phyloP scores from a whole-genome alignment of 2,329 filamentous ascomycete genomes.

The Curvularia hawaiiensis region DNA sequence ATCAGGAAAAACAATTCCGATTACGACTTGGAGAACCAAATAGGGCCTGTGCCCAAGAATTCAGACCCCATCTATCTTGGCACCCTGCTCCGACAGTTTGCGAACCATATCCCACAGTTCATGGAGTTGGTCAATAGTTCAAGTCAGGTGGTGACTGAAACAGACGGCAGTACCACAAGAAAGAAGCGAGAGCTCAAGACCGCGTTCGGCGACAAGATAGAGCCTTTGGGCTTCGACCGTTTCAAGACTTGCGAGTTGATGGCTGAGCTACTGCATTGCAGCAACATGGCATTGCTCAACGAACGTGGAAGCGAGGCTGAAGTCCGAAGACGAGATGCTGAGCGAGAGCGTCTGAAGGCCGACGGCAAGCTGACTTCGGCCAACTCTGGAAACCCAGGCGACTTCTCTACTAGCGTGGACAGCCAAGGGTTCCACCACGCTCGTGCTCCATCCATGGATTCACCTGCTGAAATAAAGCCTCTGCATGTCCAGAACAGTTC shows the following conservation, averaged over 20 bases:
- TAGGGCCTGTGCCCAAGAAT: conserved; percentile 77
- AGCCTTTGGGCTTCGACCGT: conserved; percentile 93
- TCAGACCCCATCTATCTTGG: conserved; percentile 97
- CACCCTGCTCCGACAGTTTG: conserved; percentile 85
- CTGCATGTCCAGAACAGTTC: conserved; percentile 80
- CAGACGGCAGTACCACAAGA: conserved; percentile 63
- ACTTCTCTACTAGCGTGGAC: conserved; percentile 58
- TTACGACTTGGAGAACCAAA: conserved; percentile 90
- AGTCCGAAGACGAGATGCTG: conserved; percentile 77
- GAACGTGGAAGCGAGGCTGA: conserved; percentile 88
- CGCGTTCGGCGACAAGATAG: conserved; percentile 88
- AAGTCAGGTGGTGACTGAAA: conserved; percentile 61
- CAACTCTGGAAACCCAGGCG: conserved; percentile 61
- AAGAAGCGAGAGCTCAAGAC: conserved; percentile 78
- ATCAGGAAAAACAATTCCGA: conserved; percentile 99
- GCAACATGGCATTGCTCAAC: conserved; percentile 97
- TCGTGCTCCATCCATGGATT: conserved; percentile 54
- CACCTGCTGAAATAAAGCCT: conserved; percentile 69
- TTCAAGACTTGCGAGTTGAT: conserved; percentile 99
- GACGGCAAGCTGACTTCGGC: conserved; percentile 74
- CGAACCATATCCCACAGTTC: conserved; percentile 89
- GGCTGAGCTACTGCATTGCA: conserved; percentile 96
- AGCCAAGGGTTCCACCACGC: conserved; percentile 59
- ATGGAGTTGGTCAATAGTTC: conserved; percentile 87
- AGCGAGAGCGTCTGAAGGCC: conserved; percentile 77